Conservation (phyloP, 352 stramenopile genomes). For the Aphanomyces cochlioides region DNA sequence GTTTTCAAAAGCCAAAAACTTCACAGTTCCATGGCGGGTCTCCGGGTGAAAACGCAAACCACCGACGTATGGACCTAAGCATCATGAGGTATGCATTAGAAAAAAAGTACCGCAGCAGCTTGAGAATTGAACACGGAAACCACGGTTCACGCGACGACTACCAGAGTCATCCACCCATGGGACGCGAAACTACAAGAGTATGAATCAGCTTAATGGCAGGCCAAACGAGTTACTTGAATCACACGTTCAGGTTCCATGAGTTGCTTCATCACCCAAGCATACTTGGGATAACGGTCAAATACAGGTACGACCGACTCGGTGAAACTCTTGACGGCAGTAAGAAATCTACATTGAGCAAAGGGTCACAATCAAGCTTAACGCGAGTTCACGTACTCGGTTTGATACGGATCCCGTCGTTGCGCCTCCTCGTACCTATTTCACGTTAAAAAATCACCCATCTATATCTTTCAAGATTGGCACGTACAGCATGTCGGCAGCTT, state of each 20-base stretch:
- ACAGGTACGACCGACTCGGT: conserved; percentile 80
- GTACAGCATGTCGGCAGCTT: conserved; percentile 93
- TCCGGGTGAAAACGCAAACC: conserved; percentile 93
- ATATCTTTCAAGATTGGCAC: conserved; percentile 12
- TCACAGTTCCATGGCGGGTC: conserved; percentile 85
- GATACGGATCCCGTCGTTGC: conserved; percentile 69
- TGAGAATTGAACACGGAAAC: conserved; percentile 97
- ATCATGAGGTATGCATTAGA: conserved; percentile 32
- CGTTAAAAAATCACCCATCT: too few relatives aligned
- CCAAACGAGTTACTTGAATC: conserved; percentile 46
- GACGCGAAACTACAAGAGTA: conserved; percentile 86
- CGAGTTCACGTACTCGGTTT: conserved; percentile 34
- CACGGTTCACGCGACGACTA: conserved; percentile 93
- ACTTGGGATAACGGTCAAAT: conserved; percentile 86
- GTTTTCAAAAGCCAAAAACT: conserved; percentile 92
- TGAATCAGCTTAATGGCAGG: background rate
- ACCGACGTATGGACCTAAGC: conserved; percentile 92
- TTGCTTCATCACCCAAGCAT: conserved; percentile 88
- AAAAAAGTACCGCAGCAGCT: conserved; percentile 47
- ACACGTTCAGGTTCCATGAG: conserved; percentile 95
- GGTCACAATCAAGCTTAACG: background rate
- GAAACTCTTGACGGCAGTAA: conserved; percentile 73
- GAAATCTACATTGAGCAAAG: conserved; percentile 38
- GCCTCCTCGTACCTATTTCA: conserved; percentile 57
- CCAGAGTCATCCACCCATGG: conserved; percentile 97